Conservation (phyloP, 1,139 yeast species). For the Nakaseomyces kungkrabaensis region DNA sequence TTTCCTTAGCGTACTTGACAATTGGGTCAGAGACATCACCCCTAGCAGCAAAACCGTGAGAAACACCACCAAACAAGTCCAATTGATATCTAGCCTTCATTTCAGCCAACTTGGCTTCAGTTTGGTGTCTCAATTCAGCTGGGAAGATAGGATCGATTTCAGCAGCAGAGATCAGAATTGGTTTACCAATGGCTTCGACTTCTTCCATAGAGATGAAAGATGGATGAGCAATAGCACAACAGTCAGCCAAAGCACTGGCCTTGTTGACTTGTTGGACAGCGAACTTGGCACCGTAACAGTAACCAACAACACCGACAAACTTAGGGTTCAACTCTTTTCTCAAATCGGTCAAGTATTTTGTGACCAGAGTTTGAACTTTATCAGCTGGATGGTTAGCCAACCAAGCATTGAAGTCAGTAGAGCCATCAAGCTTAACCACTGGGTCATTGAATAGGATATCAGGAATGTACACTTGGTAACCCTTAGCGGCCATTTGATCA, state of each 20-base stretch:
- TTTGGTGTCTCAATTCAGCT: conserved; percentile 46
- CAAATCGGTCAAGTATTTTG: conserved; percentile 37
- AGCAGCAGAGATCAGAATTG: conserved; percentile 63
- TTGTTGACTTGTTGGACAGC: conserved; percentile 44
- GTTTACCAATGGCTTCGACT: conserved; percentile 45
- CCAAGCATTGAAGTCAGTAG: conserved; percentile 41
- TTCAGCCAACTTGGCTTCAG: conserved; percentile 49
- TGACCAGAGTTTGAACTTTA: conserved; percentile 35
- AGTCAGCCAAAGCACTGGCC: conserved; percentile 39
- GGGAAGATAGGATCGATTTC: conserved; percentile 57
- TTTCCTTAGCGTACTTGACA: conserved; percentile 60
- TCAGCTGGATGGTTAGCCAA: conserved; percentile 42
- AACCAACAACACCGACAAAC: conserved; percentile 56
- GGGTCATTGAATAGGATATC: conserved; percentile 57
- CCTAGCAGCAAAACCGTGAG: conserved; percentile 69
- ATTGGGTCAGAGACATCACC: conserved; percentile 54
- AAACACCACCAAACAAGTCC: conserved; percentile 49
- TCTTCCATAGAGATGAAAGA: conserved; percentile 59
- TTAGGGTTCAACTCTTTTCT: conserved; percentile 39
- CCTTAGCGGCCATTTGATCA: conserved; percentile 57
- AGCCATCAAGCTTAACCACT: conserved; percentile 25
- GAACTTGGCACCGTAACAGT: conserved; percentile 78
- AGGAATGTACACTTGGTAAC: conserved; percentile 60
- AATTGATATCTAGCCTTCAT: conserved; percentile 46
- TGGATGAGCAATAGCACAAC: conserved; percentile 75